Base-by-base conservation (phyloP, 371 early-diverging fungal species). In the Mucor plumbeus region DNA sequence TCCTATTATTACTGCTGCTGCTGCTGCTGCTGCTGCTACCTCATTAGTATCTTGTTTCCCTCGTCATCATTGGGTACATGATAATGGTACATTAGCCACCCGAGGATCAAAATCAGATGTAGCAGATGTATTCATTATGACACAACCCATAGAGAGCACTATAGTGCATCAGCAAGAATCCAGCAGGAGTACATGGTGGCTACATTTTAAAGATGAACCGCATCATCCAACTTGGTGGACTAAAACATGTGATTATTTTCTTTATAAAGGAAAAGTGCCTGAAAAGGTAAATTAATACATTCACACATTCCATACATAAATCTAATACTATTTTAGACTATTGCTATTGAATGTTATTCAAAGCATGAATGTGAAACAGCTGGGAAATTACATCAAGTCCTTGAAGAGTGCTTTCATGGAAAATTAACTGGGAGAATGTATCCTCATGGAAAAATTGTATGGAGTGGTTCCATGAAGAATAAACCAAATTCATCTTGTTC, bases 331-430 rank as follows among this genome's bases (percentile, higher is more conserved):
- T 26, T 21, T 6, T 48, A 66, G 65, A 59, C 48, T 3, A 59
- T 69, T 33, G 36, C 57, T 2, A 65, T 73, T 17, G 70, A 72
- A 62, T 69, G 67, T 47, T 60, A 60, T 31, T 59, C 73, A 3
- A 66, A 73, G 33, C 58, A 69, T 61, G 69, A 69, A 60, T 69
- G 55, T 21, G 73, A 73, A 64, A 63, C 67, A 56, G 73, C 73
- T 10, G 66, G 69, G 17, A 73, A 73, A 43, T 41, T 73, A 31
- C 69, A 73, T 65, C 73, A 73, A 55, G 66, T 73, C 6, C 67
- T 73, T 13, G 69, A 69, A 66, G 69, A 73, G 69, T 65, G 69
- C 36, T 73, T 56, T 41, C 26, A 59, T 48, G 73, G 73, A 13
- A 68, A 69, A 41, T 55, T 73, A 7, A 68, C 50, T 31, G 68